Evolutionary conservation across 495 filamentous ascomycete species (phyloP).

Genomic region (Paragyromitra xinjiangensis): DNA sequence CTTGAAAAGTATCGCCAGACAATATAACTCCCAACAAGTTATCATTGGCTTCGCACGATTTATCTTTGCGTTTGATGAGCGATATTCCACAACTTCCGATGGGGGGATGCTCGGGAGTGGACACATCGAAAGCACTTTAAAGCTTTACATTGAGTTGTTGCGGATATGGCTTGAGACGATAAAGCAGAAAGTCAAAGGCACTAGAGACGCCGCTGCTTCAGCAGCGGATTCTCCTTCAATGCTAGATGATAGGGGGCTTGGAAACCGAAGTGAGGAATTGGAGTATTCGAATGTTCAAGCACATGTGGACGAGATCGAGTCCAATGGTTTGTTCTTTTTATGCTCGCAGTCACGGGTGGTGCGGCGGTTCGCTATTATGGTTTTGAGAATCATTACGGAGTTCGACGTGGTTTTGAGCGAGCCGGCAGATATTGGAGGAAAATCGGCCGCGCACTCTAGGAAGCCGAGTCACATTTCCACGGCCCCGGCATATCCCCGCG

Average conservation of each 20-base stretch:
- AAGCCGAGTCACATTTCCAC: slow-evolving; percentile 46
- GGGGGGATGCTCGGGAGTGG: slow-evolving; percentile 94
- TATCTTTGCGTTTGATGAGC: slow-evolving; percentile 97
- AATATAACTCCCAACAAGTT: slow-evolving; percentile 92
- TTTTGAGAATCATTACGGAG: slow-evolving; percentile 88
- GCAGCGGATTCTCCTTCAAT: slow-evolving; percentile 65
- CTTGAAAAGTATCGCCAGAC: slow-evolving; percentile 90
- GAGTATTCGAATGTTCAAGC: slow-evolving; percentile 87
- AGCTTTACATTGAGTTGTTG: slow-evolving; percentile 90
- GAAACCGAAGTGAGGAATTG: slow-evolving; percentile 73
- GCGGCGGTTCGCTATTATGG: slow-evolving; percentile 87
- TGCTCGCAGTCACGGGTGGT: slow-evolving; percentile 94
- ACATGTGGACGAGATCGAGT: slow-evolving; percentile 95
- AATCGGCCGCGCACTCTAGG: slow-evolving; percentile 64
- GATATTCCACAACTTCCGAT: slow-evolving; percentile 97
- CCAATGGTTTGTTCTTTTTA: slow-evolving; percentile 96
- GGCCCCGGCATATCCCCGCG: slow-evolving; percentile 63
- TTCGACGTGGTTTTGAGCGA: slow-evolving; percentile 91
- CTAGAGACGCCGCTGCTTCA: slow-evolving; percentile 69
- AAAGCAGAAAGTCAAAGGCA: slow-evolving; percentile 72
- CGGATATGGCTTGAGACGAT: slow-evolving; percentile 98
- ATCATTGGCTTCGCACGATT: slow-evolving; percentile 96
- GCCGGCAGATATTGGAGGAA: slow-evolving; percentile 56
- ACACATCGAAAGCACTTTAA: slow-evolving; percentile 93
- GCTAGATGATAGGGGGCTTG: slow-evolving; percentile 64